Evolutionary conservation across 169 alveolate species (phyloP), one percentile per base, ranked within the genome.

Genomic region (Plasmodium knowlesi): DNA sequence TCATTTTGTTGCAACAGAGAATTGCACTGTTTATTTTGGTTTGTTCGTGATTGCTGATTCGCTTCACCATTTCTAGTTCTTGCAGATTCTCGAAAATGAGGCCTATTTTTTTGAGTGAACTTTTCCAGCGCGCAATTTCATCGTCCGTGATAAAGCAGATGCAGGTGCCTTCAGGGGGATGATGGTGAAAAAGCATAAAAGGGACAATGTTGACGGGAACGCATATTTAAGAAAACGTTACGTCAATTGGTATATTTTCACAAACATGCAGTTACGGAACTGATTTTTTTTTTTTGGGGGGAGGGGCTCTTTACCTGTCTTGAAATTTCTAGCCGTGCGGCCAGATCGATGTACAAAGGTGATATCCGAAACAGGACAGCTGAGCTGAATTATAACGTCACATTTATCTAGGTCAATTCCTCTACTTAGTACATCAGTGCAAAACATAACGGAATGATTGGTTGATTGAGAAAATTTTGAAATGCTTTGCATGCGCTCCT

Each of bases 321-420:
- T 97, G 92, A 97, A 97, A 92, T 97, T 98, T 83, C 99, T 94
- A 9, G 99, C 99, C 50, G 99, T 98, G 79, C 99, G 96, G 37
- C 99, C 99, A 9, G 98, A 98, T 95, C 99, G 96, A 90, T 98
- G 99, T 19, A 98, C 96, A 92, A 98, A 98, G 9, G 98, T 97
- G 22, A 97, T 95, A 2, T 95, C 96, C 93, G 97, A 98, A 70
- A 98, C 99, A 0, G 99, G 99, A 54, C 98, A 96, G 84, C 98
- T 99, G 28, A 97, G 95, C 94, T 98, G 97, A 72, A 98, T 95
- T 9, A 98, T 99, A 98, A 99, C 97, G 94, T 98, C 99, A 22
- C 98, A 98, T 78, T 93, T 86, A 12, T 99, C 99, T 84, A 98
- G 97, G 96, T 98, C 99, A 39, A 98, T 95, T 46, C 99, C 99